Percentiles rank a stretch among this genome's conserved stretches.
Conservation (phyloP, 768 basidiomycete genomes). For the Flagelloscypha sp. region DNA sequence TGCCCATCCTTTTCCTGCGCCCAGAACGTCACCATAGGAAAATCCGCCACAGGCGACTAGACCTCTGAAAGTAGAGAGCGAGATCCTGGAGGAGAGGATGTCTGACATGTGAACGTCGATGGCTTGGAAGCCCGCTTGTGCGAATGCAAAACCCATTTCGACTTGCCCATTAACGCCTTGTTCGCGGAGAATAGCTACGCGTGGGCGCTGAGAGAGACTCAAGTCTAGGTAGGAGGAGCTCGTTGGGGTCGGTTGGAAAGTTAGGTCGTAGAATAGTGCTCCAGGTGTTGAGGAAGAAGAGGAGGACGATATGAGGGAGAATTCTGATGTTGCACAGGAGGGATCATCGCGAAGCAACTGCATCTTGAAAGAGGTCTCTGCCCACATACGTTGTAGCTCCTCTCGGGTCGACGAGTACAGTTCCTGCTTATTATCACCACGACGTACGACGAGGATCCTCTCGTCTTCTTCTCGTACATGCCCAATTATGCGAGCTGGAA, state of each 20-base stretch:
- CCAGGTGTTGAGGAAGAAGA: conserved; percentile 29
- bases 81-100: conserved; percentile 64
- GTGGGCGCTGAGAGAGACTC: conserved; percentile 53
- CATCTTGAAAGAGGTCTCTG: conserved; percentile 92
- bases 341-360: conserved; percentile 85
- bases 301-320: conserved; percentile 57
- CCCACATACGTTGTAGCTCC: conserved; percentile 78
- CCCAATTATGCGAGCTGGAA: conserved; percentile 77
- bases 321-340: conserved; percentile 72
- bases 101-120: conserved; percentile 99
- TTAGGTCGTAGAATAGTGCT: conserved; percentile 75
- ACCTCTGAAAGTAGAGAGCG: conserved; percentile 68
- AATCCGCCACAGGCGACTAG: conserved; percentile 97
- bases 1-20: conserved; percentile 97
- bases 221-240: conserved; percentile 20
- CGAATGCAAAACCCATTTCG: conserved; percentile 99
- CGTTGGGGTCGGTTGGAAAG: conserved; percentile 37
- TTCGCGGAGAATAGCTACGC: conserved; percentile 92
- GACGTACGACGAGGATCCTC: conserved; percentile 51
- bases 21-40: conserved; percentile 96
- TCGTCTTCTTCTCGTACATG: conserved; percentile 53
- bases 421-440: conserved; percentile 25
- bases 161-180: conserved; percentile 97
- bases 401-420: conserved; percentile 63
- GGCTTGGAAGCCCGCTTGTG: conserved; percentile 88